Evolutionary conservation across 2,329 filamentous ascomycete species (phyloP).

Genomic region (Scedosporium apiospermum): DNA sequence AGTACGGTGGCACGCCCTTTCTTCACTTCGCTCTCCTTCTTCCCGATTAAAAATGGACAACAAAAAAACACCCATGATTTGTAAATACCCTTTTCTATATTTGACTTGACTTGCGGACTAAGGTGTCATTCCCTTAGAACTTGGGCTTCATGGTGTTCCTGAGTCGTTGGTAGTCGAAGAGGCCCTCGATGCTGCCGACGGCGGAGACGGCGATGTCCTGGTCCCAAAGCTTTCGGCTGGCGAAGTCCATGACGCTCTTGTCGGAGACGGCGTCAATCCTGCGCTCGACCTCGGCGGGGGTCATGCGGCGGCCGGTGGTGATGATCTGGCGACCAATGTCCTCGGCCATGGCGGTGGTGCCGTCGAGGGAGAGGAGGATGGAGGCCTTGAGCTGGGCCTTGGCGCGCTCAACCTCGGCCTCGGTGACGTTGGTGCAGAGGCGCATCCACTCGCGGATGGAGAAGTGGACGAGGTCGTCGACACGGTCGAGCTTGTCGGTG

Average conservation of each 20-base stretch:
- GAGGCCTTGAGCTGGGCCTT: conserved; percentile 99
- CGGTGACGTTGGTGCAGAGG: conserved; percentile 76
- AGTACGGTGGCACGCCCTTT: neutral
- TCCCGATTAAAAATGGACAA: neutral
- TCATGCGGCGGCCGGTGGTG: conserved; percentile 88
- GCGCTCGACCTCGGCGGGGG: conserved; percentile 88
- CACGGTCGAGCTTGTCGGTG: conserved; percentile 73
- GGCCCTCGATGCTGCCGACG: conserved; percentile 84
- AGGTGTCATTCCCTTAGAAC: conserved; percentile 30
- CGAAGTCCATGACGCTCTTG: conserved; percentile 96
- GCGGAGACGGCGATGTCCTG: conserved; percentile 91
- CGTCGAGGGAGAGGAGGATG: conserved; percentile 92
- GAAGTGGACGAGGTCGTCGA: conserved; percentile 98
- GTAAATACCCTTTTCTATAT: neutral
- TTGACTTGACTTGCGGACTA: neutral
- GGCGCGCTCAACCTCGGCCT: conserved; percentile 92
- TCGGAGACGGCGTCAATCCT: conserved; percentile 81
- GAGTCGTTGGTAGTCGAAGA: conserved; percentile 68
- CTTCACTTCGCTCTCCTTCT: neutral
- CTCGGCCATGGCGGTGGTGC: conserved; percentile 93
- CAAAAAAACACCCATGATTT: conserved; percentile 1
- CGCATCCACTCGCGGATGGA: conserved; percentile 97
- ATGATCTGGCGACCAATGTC: conserved; percentile 98
- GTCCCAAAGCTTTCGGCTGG: conserved; percentile 93
- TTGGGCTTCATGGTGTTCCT: conserved; percentile 84